These are phyloP conservation scores for Saccharomycopsis javanensis DNA, from an alignment of 805 yeast species.

Conservation along the genomic window DNA sequence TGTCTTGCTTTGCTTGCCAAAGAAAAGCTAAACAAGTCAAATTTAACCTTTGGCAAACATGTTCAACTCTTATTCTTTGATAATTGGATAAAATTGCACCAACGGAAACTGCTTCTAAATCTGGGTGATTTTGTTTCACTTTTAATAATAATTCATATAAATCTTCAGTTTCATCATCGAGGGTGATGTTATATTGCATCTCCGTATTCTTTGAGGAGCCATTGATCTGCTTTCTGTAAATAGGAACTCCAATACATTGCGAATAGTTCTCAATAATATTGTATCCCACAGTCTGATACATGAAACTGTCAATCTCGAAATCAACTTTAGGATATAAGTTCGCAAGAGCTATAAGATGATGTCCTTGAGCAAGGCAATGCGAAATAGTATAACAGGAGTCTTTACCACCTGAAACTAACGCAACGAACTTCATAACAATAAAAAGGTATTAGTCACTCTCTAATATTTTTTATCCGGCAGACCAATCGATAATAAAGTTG, in stretches of 20 bases:
- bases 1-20: constrained; percentile 83
- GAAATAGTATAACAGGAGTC: constrained; percentile 87
- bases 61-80: constrained; percentile 88
- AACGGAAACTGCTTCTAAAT: constrained; percentile 76
- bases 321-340: constrained; percentile 56
- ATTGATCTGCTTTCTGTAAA: constrained; percentile 56
- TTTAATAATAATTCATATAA: constrained; percentile 41
- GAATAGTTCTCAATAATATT: constrained; percentile 57
- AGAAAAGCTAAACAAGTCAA: constrained; percentile 63
- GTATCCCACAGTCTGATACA: constrained; percentile 98
- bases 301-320: constrained; percentile 78
- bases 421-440: constrained; percentile 75
- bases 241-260: constrained; percentile 68
- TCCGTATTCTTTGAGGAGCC: constrained; percentile 56
- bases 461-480: too few relatives aligned
- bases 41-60: constrained; percentile 69
- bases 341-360: constrained; percentile 75
- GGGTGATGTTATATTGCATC: constrained; percentile 60
- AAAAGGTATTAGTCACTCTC: neutral
- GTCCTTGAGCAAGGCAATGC: constrained; percentile 80
- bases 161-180: constrained; percentile 83
- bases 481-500: too few relatives aligned
- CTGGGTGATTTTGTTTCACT: constrained; percentile 52
- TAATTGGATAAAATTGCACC: constrained; percentile 96
- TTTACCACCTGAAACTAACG: constrained; percentile 90